These are phyloP conservation scores for Hortiboletus flavorubellus DNA, from an alignment of 768 basidiomycete genomes.

Conservation along the genomic window DNA sequence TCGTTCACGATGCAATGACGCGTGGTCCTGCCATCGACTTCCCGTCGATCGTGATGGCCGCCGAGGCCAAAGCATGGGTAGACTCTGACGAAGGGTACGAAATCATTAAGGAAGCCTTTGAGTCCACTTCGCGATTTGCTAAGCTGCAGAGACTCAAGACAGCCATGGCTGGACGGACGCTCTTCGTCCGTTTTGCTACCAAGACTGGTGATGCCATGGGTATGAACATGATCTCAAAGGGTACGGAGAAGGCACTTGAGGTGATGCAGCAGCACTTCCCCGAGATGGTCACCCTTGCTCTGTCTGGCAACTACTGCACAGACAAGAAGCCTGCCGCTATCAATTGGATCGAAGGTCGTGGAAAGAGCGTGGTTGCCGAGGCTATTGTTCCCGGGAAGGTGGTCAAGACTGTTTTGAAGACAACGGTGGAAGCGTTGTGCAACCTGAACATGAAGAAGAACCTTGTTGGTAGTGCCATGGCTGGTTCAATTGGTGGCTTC, in stretches of 20 bases:
- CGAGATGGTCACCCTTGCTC: slow-evolving; percentile 84
- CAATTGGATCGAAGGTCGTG: slow-evolving; percentile 99
- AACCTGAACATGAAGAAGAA: slow-evolving; percentile 98
- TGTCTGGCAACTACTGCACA: slow-evolving; percentile 98
- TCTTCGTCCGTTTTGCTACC: slow-evolving; percentile 92
- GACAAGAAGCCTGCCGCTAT: slow-evolving; percentile 99
- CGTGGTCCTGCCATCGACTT: slow-evolving; percentile 99
- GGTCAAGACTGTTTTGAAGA: slow-evolving; percentile 91
- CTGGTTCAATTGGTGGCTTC: slow-evolving; percentile 95
- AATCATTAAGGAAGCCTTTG: slow-evolving; percentile 80
- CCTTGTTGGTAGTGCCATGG: slow-evolving; percentile 95
- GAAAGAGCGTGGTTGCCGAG: slow-evolving; percentile 97
- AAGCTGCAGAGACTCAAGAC: slow-evolving; percentile 82
- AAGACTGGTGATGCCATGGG: slow-evolving; percentile 99
- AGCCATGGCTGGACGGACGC: slow-evolving; percentile 87
- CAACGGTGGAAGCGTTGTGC: slow-evolving; percentile 84
- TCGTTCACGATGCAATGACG: slow-evolving; percentile 94
- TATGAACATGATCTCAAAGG: slow-evolving; percentile 99
- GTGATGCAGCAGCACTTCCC: slow-evolving; percentile 77
- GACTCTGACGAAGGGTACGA: slow-evolving; percentile 76
- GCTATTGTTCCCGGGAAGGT: slow-evolving; percentile 87
- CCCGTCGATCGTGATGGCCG: slow-evolving; percentile 75
- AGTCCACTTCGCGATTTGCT: slow-evolving; percentile 92
- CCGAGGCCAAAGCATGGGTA: slow-evolving; percentile 84
- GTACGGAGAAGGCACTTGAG: slow-evolving; percentile 92